These are phyloP conservation scores for Fusarium veterinarium DNA, from an alignment of 2,329 filamentous ascomycete genomes.

Conservation along the genomic window DNA sequence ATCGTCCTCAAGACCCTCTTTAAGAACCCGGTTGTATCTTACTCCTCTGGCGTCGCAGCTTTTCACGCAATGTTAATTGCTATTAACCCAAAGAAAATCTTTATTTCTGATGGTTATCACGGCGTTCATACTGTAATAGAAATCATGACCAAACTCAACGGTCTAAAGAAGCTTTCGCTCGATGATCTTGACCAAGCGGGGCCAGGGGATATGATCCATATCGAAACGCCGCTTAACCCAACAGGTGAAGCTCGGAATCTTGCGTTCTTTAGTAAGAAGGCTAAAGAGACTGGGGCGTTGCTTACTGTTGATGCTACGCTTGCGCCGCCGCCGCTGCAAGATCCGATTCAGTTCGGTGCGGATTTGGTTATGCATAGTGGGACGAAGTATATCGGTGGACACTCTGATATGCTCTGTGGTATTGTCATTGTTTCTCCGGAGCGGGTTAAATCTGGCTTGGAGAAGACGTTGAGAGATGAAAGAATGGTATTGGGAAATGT, in stretches of 20 bases:
- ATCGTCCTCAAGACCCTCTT: constrained; percentile 82
- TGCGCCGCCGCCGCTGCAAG: constrained; percentile 86
- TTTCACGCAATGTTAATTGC: constrained; percentile 87
- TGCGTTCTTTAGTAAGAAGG: constrained; percentile 75
- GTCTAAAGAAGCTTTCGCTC: constrained; percentile 78
- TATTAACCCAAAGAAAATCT: constrained; percentile 82
- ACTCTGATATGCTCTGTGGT: constrained; percentile 92
- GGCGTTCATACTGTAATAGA: constrained; percentile 88
- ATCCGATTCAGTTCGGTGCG: constrained; percentile 83
- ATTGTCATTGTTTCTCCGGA: constrained; percentile 74
- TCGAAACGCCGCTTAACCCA: constrained; percentile 95
- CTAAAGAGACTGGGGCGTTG: constrained; percentile 75
- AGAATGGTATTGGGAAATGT: constrained; percentile 80
- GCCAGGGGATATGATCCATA: constrained; percentile 79
- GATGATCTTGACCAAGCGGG: constrained; percentile 72
- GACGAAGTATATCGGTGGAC: constrained; percentile 95
- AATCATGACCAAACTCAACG: constrained; percentile 79
- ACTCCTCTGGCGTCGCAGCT: constrained; percentile 84
- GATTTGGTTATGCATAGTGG: constrained; percentile 92
- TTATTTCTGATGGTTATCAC: constrained; percentile 89
- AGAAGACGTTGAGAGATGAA: constrained; percentile 71
- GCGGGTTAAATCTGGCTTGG: constrained; percentile 60
- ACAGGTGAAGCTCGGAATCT: constrained; percentile 84
- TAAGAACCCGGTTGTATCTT: constrained; percentile 76
- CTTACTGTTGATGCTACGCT: constrained; percentile 92